Evolutionary conservation across 129 eudicot genomes (phyloP).

Genomic region (Saposhnikovia divaricata): DNA sequence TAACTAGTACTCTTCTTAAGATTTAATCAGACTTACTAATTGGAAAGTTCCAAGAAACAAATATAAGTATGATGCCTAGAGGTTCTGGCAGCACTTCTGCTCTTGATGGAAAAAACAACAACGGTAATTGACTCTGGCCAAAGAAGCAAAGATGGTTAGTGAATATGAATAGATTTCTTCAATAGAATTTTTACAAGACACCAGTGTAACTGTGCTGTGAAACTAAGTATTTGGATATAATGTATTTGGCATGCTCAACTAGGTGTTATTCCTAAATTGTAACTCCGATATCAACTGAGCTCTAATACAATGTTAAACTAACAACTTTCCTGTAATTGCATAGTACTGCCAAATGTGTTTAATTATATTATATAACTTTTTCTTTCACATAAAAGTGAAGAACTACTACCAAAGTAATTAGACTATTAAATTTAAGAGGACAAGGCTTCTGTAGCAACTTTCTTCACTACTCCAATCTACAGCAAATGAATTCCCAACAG

Average conservation of each 20-base stretch:
- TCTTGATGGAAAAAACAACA: conserved; percentile 65
- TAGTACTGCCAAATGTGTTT: too few species aligned
- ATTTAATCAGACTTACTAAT: conserved; percentile 39
- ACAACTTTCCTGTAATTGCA: too few species aligned
- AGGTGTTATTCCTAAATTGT: too few species aligned
- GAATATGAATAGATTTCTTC: neutral
- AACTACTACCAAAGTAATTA: too few species aligned
- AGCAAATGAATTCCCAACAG: too few species aligned
- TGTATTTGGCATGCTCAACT: neutral
- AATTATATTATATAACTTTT: too few species aligned
- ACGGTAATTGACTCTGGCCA: conserved; percentile 50
- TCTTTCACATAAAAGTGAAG: too few species aligned
- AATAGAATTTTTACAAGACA: neutral
- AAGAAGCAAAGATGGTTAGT: neutral
- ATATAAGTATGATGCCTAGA: conserved; percentile 63
- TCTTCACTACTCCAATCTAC: too few species aligned
- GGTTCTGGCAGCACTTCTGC: conserved; percentile 70
- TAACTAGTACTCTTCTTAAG: neutral
- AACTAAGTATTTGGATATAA: too few species aligned
- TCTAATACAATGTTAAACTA: too few species aligned
- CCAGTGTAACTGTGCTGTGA: neutral
- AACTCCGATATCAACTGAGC: neutral
- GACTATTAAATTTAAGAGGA: too few species aligned
- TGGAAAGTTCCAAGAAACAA: conserved; percentile 86
- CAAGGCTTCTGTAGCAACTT: too few species aligned